A percentile compares a stretch with the other conserved stretches of the same genome.
These are phyloP conservation scores for Pichia californica DNA, from an alignment of 805 yeast genomes.

Conservation along the genomic window DNA sequence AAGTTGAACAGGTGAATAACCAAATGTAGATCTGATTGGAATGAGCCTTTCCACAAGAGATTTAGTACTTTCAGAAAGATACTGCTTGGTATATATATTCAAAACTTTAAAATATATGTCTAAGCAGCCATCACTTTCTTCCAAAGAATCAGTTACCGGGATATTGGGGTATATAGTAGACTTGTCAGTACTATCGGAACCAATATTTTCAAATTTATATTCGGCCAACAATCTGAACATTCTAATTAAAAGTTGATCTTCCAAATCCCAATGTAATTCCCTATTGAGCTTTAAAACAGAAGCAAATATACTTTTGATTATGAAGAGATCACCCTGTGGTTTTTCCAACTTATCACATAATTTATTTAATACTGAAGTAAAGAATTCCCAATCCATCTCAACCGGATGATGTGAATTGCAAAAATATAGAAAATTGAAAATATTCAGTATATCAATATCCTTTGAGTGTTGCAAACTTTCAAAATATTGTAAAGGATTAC, in stretches of 20 bases:
- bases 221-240: constrained; percentile 24
- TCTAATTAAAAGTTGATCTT: constrained; percentile 25
- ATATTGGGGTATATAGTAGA: constrained; percentile 12
- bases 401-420: constrained; percentile 20
- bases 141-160: constrained; percentile 11
- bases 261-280: constrained; percentile 26
- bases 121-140: constrained; percentile 24
- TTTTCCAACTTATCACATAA: background rate
- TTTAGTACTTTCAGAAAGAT: constrained; percentile 12
- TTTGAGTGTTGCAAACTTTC: constrained; percentile 11
- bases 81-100: constrained; percentile 18
- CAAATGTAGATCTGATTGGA: constrained; percentile 27
- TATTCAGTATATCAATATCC: constrained; percentile 13
- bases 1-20: constrained; percentile 20
- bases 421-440: constrained; percentile 22
- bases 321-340: background rate
- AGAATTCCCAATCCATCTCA: constrained; percentile 28
- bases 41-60: constrained; percentile 28
- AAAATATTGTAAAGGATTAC: constrained; percentile 25
- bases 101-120: constrained; percentile 28
- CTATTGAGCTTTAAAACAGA: constrained; percentile 18
- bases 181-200: constrained; percentile 8
- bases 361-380: constrained; percentile 9
- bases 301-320: constrained; percentile 16
- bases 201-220: constrained; percentile 25